Conservation (phyloP, 2,329 filamentous ascomycete species). For the Stromatinia cepivora region DNA sequence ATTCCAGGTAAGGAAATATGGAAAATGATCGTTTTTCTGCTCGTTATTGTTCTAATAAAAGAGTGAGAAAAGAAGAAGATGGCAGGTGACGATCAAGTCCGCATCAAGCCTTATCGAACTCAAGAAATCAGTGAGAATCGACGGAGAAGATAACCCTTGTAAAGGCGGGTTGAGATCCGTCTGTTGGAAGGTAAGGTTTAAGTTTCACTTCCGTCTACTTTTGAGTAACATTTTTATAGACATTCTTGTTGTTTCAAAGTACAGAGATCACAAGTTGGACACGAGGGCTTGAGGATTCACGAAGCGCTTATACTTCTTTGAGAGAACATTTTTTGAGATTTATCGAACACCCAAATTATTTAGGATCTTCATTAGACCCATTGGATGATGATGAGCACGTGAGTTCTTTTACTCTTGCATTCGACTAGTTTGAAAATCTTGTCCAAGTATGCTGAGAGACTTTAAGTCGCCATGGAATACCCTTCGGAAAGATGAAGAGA, state of each 20-base stretch:
- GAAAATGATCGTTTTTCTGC: background rate
- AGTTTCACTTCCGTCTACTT: background rate
- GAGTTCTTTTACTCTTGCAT: constrained; percentile 31
- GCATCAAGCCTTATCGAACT: constrained; percentile 60
- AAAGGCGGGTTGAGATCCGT: constrained; percentile 76
- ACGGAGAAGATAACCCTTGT: constrained; percentile 62
- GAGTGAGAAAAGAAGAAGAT: constrained; percentile 56
- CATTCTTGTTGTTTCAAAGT: constrained; percentile 76
- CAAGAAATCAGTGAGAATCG: constrained; percentile 62
- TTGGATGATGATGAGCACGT: constrained; percentile 75
- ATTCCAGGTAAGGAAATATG: constrained; percentile 49
- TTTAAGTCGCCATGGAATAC: constrained; percentile 85
- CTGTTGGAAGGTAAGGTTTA: constrained; percentile 76
- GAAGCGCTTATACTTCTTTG: constrained; percentile 71
- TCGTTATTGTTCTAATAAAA: constrained; percentile 28
- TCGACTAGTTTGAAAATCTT: background rate
- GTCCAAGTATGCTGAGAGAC: constrained; percentile 46
- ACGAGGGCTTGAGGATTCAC: constrained; percentile 63
- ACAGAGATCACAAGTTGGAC: constrained; percentile 67
- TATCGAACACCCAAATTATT: constrained; percentile 79
- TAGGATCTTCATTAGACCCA: constrained; percentile 75
- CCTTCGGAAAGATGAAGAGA: constrained; percentile 78
- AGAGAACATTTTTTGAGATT: constrained; percentile 76
- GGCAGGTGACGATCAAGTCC: constrained; percentile 62
- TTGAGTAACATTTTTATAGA: constrained; percentile 48